Conservation (phyloP, 306 rosid species). For the Rosa rugosa region DNA sequence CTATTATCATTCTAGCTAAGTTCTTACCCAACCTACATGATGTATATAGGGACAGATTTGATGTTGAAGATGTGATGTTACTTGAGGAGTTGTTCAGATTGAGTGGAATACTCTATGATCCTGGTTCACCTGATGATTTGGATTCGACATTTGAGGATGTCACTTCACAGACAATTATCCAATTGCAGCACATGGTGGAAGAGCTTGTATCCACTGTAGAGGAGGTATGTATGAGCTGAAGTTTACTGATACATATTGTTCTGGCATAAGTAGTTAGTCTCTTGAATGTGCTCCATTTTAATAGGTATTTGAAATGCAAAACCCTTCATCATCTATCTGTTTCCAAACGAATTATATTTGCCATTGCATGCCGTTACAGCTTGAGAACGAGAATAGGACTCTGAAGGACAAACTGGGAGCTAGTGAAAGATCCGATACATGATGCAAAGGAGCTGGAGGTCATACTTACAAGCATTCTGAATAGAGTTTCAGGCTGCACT, state of each 20-base stretch:
- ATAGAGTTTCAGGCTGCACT: slow-evolving; percentile 26
- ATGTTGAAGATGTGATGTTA: slow-evolving; percentile 57
- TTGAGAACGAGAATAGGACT: slow-evolving; percentile 51
- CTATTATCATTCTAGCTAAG: slow-evolving; percentile 1
- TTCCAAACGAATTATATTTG: background rate
- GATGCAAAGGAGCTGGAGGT: slow-evolving; percentile 18
- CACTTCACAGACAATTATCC: slow-evolving; percentile 46
- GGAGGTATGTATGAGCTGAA: slow-evolving; percentile 42
- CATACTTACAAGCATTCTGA: slow-evolving; percentile 26
- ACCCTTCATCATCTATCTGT: background rate
- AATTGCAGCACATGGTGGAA: slow-evolving; percentile 52
- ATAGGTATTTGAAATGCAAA: background rate
- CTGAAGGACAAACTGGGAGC: slow-evolving; percentile 52
- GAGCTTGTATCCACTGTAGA: slow-evolving; percentile 38
- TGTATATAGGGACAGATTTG: slow-evolving; percentile 47
- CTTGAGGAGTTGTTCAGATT: slow-evolving; percentile 65
- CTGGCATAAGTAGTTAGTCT: background rate
- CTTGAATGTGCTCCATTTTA: background rate
- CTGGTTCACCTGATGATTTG: slow-evolving; percentile 47
- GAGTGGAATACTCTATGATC: slow-evolving; percentile 63
- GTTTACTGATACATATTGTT: background rate
- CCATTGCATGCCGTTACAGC: slow-evolving; percentile 43
- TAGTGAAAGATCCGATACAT: slow-evolving; percentile 24
- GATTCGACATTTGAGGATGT: slow-evolving; percentile 56
- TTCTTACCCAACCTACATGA: slow-evolving; percentile 12